Conservation (phyloP, 768 basidiomycete species). For the Phallus indusiatus region DNA sequence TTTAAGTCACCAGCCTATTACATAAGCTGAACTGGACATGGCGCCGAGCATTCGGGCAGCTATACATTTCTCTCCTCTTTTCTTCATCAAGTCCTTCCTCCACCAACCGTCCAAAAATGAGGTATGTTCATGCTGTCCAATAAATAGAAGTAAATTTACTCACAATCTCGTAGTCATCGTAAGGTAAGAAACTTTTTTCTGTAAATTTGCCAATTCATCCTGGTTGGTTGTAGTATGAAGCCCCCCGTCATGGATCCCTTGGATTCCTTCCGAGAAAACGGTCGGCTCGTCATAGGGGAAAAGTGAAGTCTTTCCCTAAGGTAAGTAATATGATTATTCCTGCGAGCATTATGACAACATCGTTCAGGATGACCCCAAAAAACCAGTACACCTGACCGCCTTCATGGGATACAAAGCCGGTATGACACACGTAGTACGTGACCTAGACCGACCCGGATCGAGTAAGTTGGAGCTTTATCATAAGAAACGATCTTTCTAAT, state of each 20-base stretch:
- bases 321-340: conserved; percentile 33
- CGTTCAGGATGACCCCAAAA: conserved; percentile 96
- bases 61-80: conserved; percentile 2
- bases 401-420: conserved; percentile 99
- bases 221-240: conserved; percentile 68
- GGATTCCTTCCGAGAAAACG: conserved; percentile 97
- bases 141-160: background rate
- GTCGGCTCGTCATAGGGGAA: conserved; percentile 93
- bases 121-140: background rate
- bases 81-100: background rate
- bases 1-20: background rate
- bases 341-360: background rate
- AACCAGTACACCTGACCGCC: conserved; percentile 97
- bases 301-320: conserved; percentile 99
- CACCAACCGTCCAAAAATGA: conserved; percentile 5
- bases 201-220: conserved; percentile 18
- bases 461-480: conserved; percentile 50
- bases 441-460: conserved; percentile 98
- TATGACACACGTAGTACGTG: conserved; percentile 99
- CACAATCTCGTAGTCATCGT: conserved; percentile 55
- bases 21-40: background rate
- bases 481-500: background rate
- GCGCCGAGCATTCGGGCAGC: conserved; percentile 2
- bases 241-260: conserved; percentile 95
- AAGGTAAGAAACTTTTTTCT: conserved; percentile 43